Conservation (phyloP, 1,284 basidiomycete species). For the Cerioporus squamosus region DNA sequence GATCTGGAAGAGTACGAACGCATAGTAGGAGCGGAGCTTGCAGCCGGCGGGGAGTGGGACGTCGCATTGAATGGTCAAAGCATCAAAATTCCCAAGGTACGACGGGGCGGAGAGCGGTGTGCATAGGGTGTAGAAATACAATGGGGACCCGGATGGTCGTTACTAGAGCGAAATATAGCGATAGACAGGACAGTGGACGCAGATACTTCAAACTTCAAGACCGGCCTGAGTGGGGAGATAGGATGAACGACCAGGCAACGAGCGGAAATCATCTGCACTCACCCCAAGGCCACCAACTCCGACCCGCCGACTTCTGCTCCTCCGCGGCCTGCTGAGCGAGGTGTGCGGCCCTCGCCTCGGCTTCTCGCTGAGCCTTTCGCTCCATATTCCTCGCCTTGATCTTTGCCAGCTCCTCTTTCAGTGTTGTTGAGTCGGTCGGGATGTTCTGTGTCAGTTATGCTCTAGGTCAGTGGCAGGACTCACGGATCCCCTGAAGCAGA, state of each 20-base stretch:
- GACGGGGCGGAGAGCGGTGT: conserved; percentile 13
- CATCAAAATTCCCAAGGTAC: conserved; percentile 31
- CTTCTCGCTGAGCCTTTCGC: conserved; percentile 43
- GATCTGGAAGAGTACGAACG: conserved; percentile 54
- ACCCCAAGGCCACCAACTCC: conserved; percentile 17
- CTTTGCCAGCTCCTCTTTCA: conserved; percentile 70
- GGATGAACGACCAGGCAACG: too few species aligned
- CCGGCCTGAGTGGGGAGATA: too few species aligned
- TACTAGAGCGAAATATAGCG: conserved; percentile 13
- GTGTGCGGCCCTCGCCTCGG: conserved; percentile 38
- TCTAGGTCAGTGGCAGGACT: too few species aligned
- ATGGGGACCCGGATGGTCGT: background rate
- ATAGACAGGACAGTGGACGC: too few species aligned
- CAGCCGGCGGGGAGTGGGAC: conserved; percentile 37
- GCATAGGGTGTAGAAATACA: conserved; percentile 18
- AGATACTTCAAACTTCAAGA: too few species aligned
- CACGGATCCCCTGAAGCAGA: conserved; percentile 1
- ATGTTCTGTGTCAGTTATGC: conserved; percentile 46
- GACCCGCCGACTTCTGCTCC: conserved; percentile 14
- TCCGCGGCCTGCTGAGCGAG: conserved; percentile 26
- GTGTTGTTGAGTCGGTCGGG: conserved; percentile 64
- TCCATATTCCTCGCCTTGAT: conserved; percentile 67
- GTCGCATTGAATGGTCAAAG: conserved; percentile 43
- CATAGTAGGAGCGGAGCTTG: conserved; percentile 41
- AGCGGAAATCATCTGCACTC: background rate